Conservation (phyloP, 164 flowering plant genomes). For the Houttuynia cordata region DNA sequence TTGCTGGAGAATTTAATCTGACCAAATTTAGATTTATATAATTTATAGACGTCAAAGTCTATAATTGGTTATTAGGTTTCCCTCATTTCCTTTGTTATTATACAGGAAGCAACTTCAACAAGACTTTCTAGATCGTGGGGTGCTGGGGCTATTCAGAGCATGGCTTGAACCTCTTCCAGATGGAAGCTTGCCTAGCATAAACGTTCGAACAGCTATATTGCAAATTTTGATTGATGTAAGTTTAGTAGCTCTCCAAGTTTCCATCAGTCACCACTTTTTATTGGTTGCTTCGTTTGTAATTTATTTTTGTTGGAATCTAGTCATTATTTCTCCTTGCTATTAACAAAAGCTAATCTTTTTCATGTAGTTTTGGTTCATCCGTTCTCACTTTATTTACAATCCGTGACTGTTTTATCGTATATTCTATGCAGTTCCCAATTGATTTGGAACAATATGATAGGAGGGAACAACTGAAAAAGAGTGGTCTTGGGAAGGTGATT, state of each 20-base stretch:
- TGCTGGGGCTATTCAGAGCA: conserved; percentile 58
- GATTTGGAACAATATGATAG: conserved; percentile 80
- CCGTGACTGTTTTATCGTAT: background rate
- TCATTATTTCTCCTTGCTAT: background rate
- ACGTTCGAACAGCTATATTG: conserved; percentile 70
- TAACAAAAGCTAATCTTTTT: background rate
- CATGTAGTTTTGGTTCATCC: background rate
- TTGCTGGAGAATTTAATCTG: background rate
- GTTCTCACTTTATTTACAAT: background rate
- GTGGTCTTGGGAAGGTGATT: conserved; percentile 83
- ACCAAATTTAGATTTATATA: background rate
- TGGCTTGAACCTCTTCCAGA: conserved; percentile 99
- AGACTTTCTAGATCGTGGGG: conserved; percentile 93
- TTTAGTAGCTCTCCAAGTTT: background rate
- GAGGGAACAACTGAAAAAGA: conserved; percentile 76
- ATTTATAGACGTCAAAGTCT: background rate
- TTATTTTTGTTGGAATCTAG: no score
- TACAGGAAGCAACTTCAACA: conserved; percentile 85
- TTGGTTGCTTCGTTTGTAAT: background rate
- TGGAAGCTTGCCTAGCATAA: conserved; percentile 92
- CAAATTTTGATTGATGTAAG: conserved; percentile 71
- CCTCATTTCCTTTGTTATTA: background rate
- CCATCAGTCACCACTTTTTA: background rate
- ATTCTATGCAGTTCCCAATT: conserved; percentile 59
- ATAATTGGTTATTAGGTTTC: background rate